phyloP scores from a whole-genome alignment of 2,329 filamentous ascomycete species.

The Calycina herbarum region DNA sequence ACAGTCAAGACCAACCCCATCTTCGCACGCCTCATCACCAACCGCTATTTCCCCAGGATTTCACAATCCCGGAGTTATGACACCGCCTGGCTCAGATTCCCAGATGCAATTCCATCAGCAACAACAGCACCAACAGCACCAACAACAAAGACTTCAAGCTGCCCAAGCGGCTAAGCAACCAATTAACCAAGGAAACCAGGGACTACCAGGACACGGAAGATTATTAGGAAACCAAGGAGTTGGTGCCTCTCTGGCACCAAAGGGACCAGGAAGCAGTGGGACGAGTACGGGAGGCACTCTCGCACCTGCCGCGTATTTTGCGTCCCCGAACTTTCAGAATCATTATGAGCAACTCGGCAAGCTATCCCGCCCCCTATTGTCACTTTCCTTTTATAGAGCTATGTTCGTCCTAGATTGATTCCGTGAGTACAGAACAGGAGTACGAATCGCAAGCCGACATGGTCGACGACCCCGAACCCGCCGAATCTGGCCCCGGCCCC shows the following conservation, averaged over 20 bases:
- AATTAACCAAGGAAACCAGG: conserved; percentile 22
- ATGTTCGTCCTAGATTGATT: conserved; percentile 67
- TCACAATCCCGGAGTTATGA: conserved; percentile 58
- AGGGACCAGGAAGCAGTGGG: conserved; percentile 37
- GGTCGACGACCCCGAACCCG: conserved; percentile 76
- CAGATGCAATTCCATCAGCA: conserved; percentile 51
- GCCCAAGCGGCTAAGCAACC: conserved; percentile 27
- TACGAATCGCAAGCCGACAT: conserved; percentile 90
- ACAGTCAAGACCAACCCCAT: conserved; percentile 77
- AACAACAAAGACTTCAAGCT: conserved; percentile 36
- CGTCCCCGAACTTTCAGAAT: conserved; percentile 78
- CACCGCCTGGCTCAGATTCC: conserved; percentile 59
- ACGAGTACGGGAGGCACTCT: conserved; percentile 43
- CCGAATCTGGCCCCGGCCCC: conserved; percentile 67
- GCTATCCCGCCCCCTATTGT: conserved; percentile 56
- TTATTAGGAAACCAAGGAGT: conserved; percentile 31
- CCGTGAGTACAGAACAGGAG: conserved; percentile 81
- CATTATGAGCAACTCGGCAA: conserved; percentile 96
- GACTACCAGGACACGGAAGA: conserved; percentile 30
- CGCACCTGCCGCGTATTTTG: conserved; percentile 64
- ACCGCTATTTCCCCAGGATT: conserved; percentile 63
- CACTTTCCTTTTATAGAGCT: conserved; percentile 52
- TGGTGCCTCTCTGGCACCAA: conserved; percentile 31
- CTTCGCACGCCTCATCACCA: conserved; percentile 74
- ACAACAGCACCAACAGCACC: conserved; percentile 47